Percentiles rank a stretch among this genome's conserved stretches.
These are phyloP conservation scores for Apiospora hydei DNA, from an alignment of 2,329 filamentous ascomycete species.

Conservation along the genomic window DNA sequence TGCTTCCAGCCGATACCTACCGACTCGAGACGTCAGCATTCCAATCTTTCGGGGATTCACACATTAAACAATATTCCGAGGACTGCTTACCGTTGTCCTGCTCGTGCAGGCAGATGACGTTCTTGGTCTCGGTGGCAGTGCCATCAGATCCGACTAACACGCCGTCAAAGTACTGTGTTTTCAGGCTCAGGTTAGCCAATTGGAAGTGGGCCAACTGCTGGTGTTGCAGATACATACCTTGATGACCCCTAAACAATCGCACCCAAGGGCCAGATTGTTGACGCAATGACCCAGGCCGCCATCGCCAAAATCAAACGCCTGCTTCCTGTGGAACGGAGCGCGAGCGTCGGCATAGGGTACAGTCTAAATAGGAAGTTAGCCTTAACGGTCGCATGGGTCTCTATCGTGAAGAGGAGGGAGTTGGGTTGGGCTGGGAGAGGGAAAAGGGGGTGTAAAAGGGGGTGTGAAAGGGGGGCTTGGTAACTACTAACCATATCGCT, in stretches of 20 bases:
- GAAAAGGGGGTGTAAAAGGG: neutral
- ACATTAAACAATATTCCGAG: too few species aligned
- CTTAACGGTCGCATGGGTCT: neutral
- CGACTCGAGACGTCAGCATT: too few species aligned
- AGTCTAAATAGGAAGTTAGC: constrained; percentile 40
- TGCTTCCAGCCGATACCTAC: constrained; percentile 69
- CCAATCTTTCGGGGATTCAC: too few species aligned
- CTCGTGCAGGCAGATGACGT: constrained; percentile 74
- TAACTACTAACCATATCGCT: constrained; percentile 59
- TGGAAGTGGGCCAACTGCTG: neutral
- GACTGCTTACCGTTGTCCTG: constrained; percentile 63
- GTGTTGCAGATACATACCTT: neutral
- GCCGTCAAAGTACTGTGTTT: constrained; percentile 56
- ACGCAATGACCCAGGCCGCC: constrained; percentile 69
- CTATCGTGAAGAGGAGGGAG: neutral
- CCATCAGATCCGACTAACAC: constrained; percentile 62
- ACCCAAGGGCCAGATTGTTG: constrained; percentile 72
- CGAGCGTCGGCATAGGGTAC: constrained; percentile 70
- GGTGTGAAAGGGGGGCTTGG: neutral
- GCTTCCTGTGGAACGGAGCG: constrained; percentile 68
- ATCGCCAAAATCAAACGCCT: constrained; percentile 74
- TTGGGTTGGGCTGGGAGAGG: too few species aligned
- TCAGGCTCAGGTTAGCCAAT: neutral
- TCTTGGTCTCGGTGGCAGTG: constrained; percentile 59
- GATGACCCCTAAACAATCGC: constrained; percentile 73